Percentiles rank a stretch among this genome's conserved stretches.
These are phyloP conservation scores for Cyclotella atomus DNA, from an alignment of 108 stramenopile species.

Conservation along the genomic window DNA sequence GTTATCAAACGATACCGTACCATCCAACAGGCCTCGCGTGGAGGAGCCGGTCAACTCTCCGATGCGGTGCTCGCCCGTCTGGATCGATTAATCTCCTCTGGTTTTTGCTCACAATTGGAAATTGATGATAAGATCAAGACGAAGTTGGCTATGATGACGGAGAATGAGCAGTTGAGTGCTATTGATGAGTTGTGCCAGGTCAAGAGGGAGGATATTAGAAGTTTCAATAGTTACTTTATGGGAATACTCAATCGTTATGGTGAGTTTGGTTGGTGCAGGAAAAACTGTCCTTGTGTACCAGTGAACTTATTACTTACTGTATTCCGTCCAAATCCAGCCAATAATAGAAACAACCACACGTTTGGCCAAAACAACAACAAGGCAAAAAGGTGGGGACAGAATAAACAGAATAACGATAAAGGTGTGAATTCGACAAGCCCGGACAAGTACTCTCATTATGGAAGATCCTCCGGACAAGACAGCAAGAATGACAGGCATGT, in stretches of 20 bases:
- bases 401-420: no score
- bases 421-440: no score
- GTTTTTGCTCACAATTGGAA: slow-evolving; percentile 73
- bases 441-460: slow-evolving; percentile 22
- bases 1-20: slow-evolving; percentile 63
- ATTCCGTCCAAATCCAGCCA: no score
- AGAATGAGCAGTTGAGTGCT: slow-evolving; percentile 79
- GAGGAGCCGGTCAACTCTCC: slow-evolving; percentile 27
- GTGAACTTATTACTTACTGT: no score
- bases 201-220: slow-evolving; percentile 65
- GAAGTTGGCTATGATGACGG: slow-evolving; percentile 77
- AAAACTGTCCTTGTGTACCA: neutral
- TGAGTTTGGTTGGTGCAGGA: slow-evolving; percentile 51
- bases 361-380: slow-evolving; percentile 6
- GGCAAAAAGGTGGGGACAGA: slow-evolving; percentile 10
- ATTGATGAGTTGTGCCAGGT: slow-evolving; percentile 76
- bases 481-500: slow-evolving; percentile 6
- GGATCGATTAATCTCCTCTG: slow-evolving; percentile 7
- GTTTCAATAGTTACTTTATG: slow-evolving; percentile 75
- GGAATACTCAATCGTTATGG: slow-evolving; percentile 88
- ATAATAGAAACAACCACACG: slow-evolving; percentile 27
- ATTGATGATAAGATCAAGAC: slow-evolving; percentile 76
- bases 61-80: neutral
- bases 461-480: slow-evolving; percentile 27
- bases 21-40: slow-evolving; percentile 46